These are phyloP conservation scores for Pichia sporocuriosa DNA, from an alignment of 805 yeast species.

Conservation along the genomic window DNA sequence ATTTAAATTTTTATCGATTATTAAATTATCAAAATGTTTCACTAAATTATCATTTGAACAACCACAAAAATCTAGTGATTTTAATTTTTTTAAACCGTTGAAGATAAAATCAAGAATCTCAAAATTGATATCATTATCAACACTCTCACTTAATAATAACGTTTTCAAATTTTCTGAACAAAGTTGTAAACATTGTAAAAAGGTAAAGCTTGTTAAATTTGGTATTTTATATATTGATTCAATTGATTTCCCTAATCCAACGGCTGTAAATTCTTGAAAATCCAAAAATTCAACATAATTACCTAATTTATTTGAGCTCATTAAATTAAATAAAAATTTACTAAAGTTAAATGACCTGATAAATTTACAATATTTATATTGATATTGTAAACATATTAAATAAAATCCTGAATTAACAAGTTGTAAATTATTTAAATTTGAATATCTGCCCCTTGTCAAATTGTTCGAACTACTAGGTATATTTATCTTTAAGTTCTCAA, in stretches of 20 bases:
- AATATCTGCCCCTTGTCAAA: conserved; percentile 20
- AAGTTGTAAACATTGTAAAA: conserved; percentile 50
- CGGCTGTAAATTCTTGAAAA: conserved; percentile 81
- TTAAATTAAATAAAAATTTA: conserved; percentile 53
- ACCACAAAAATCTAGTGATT: conserved; percentile 84
- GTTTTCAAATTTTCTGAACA: conserved; percentile 62
- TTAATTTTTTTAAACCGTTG: conserved; percentile 46
- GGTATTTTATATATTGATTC: conserved; percentile 88
- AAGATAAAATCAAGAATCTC: conserved; percentile 51
- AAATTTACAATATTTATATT: conserved; percentile 63
- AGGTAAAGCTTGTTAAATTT: conserved; percentile 75
- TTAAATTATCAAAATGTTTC: conserved; percentile 44
- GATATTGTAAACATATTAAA: conserved; percentile 48
- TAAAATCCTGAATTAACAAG: conserved; percentile 53
- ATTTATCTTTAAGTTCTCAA: neutral
- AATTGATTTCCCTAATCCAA: conserved; percentile 84
- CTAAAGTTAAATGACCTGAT: conserved; percentile 78
- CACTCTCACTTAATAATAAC: conserved; percentile 77
- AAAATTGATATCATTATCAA: conserved; percentile 71
- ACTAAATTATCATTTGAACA: conserved; percentile 63
- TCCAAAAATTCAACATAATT: conserved; percentile 69
- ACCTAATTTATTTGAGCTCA: conserved; percentile 41
- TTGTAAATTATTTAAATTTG: conserved; percentile 25
- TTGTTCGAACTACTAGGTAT: conserved; percentile 16
- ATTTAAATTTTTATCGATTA: conserved; percentile 21